These are phyloP conservation scores for Neostapfia colusana DNA, from an alignment of 176 grass and related monocot species.

Conservation along the genomic window DNA sequence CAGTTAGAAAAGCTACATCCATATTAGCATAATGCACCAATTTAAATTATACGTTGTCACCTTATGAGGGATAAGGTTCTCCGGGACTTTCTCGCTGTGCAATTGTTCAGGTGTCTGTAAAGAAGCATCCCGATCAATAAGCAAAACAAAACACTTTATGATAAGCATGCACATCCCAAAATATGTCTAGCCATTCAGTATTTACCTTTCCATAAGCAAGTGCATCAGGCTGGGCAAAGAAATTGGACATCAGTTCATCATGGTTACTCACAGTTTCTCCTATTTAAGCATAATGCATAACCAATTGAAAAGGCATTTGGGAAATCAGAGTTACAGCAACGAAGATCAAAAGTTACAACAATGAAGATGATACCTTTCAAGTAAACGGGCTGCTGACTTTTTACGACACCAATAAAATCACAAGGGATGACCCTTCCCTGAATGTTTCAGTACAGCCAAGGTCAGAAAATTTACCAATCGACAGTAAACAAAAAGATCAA, in stretches of 20 bases:
- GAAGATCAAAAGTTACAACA: neutral
- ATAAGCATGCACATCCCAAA: neutral
- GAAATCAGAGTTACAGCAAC: neutral
- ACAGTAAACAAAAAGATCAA: neutral
- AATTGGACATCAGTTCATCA: conserved; percentile 98
- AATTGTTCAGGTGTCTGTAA: conserved; percentile 89
- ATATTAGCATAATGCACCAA: conserved; percentile 17
- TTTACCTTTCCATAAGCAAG: conserved; percentile 98
- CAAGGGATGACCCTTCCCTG: conserved; percentile 98
- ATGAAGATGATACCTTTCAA: conserved; percentile 18
- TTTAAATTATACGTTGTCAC: conserved; percentile 35
- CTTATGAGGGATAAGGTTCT: conserved; percentile 89
- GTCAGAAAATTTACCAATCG: conserved; percentile 20
- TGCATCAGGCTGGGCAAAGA: conserved; percentile 98
- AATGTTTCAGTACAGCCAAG: conserved; percentile 30
- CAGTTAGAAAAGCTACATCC: conserved; percentile 33
- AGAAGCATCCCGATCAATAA: conserved; percentile 13
- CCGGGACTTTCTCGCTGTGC: conserved; percentile 59
- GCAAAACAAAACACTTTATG: conserved; percentile 28
- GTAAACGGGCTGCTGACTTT: conserved; percentile 93
- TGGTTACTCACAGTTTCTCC: conserved; percentile 94
- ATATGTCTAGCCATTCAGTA: conserved; percentile 23
- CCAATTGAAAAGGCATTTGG: conserved; percentile 26
- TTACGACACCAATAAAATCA: conserved; percentile 84
- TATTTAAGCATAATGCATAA: conserved; percentile 44